Base-by-base conservation (phyloP, 331 rosid species). In the Acacia concinna region DNA sequence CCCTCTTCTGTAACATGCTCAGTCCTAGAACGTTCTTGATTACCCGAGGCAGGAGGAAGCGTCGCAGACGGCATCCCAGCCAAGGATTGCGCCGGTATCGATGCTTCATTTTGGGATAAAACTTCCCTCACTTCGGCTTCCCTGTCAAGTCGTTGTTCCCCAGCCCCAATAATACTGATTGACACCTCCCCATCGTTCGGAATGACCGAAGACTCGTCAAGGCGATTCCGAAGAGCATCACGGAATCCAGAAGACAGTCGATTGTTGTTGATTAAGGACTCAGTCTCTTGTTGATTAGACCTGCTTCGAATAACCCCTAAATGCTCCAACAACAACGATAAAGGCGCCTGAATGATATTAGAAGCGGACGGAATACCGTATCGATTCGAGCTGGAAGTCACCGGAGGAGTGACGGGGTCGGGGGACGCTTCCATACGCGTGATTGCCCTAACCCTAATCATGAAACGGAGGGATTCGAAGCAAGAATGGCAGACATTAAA, bases 111-210 rank as follows among this genome's bases (percentile, higher is more conserved):
- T 37, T 78, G 85, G 25, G 85, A 40, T 30, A 57, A 62, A 17
- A 43, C 78, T 25, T 82, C 88, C 81, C 94, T 85, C 68, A 56
- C 84, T 73, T 85, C 86, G 64, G 90, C 93, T 51, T 92, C 97
- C 81, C 92, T 73, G 2, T 81, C 91, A 78, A 73, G 79, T 25
- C 88, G 86, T 10, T 87, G 92, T 31, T 92, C 98, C 59, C 87
- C 79, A 0, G 95, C 83, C 0, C 97, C 97, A 70, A 92, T 91
- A 34, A 94, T 94, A 89, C 97, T 87, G 40, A 94, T 94, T 0
- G 97, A 94, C 57, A 94, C 95, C 90, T 94, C 97, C 12, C 93
- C 97, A 0, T 91, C 93, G 23, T 85, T 91, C 20, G 75, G 34
- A 17, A 73, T 41, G 2, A 77, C 68, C 0, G 86, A 37, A 25